phyloP scores from a whole-genome alignment of 805 yeast genomes.

The Zygotorulaspora chibaensis region DNA sequence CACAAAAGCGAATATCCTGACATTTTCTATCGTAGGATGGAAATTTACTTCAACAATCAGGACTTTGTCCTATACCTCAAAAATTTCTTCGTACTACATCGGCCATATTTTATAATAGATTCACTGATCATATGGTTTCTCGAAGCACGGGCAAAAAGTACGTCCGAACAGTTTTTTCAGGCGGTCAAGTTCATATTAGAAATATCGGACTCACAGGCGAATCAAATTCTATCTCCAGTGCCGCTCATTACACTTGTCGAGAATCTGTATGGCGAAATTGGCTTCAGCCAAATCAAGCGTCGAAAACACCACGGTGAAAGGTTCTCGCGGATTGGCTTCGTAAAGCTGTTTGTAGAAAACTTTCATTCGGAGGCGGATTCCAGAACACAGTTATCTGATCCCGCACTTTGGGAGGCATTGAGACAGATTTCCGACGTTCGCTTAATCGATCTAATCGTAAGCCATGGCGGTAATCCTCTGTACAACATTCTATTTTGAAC shows the following conservation, averaged over 20 bases:
- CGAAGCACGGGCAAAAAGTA: background rate
- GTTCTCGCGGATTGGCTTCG: background rate
- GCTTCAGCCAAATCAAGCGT: background rate
- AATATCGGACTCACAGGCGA: background rate
- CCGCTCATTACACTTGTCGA: background rate
- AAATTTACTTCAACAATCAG: slow-evolving; percentile 13
- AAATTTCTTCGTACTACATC: slow-evolving; percentile 6
- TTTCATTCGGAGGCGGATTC: slow-evolving; percentile 14
- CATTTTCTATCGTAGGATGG: slow-evolving; percentile 16
- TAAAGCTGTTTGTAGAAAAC: slow-evolving; percentile 4
- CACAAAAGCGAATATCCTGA: slow-evolving; percentile 17
- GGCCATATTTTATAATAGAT: slow-evolving; percentile 4
- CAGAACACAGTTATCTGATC: slow-evolving; percentile 17
- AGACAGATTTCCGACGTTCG: slow-evolving; percentile 15
- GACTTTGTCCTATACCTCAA: slow-evolving; percentile 8
- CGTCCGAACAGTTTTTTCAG: background rate
- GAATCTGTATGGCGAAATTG: background rate
- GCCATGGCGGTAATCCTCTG: slow-evolving; percentile 28
- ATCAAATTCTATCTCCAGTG: background rate
- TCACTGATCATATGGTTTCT: slow-evolving; percentile 10
- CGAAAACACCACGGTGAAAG: background rate
- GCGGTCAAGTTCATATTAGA: background rate
- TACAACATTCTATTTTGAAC: slow-evolving; percentile 16
- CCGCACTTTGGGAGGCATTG: slow-evolving; percentile 22
- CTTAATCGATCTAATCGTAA: slow-evolving; percentile 19